Base-by-base conservation (phyloP, 2,329 filamentous ascomycete genomes). In the Tolypocladium capitatum region DNA sequence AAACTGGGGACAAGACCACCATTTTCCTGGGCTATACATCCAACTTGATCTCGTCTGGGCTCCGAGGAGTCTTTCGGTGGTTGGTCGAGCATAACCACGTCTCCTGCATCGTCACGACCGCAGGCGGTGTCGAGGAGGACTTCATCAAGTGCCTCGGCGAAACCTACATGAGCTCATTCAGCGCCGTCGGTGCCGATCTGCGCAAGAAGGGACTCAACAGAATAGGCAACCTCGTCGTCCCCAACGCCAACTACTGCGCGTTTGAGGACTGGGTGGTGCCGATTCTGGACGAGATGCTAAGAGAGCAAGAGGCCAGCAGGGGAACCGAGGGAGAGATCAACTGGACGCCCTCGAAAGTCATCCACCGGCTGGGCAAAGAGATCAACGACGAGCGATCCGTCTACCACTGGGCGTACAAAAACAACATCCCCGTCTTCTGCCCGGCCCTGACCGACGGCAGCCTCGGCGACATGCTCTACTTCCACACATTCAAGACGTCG, bases 261-360 rank as follows among this genome's bases (percentile, higher is more conserved):
- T 98, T 98, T 58, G 92, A 98, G 64, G 92, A 98, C 69, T 98
- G 92, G 92, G 74, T 98, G 7, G 78, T 97, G 45, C 92, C 92
- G 2, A 94, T 98, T 56, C 73, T 98, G n/a, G 87, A 97, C 68
- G 80, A 71, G 55, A 92, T 98, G 88, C 75, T 97, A 2, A 83
- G 84, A 55, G 92, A 98, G 67, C 92, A 98, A 64, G 90, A 97
- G 63, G 83, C 80, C 1, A 83, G 79, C 58, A 85, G 81, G 62
- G 74, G 74, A 21, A 79, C 76, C 9, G 78, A 84, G 13, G 76
- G 84, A 16, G 74, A 86, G 53, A 75, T 94, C 53, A 76, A 83
- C 69, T 98, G 92, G 92, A 97, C 92, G 0, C 92, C 92, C 0
- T 92, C 85, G 58, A 94, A 89, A 60, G 78, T 98, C 45, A 96